Evolutionary conservation across 23 red algal genomes (phyloP), one percentile per base, ranked within the genome.

Genomic region (Gracilaria caudata): DNA sequence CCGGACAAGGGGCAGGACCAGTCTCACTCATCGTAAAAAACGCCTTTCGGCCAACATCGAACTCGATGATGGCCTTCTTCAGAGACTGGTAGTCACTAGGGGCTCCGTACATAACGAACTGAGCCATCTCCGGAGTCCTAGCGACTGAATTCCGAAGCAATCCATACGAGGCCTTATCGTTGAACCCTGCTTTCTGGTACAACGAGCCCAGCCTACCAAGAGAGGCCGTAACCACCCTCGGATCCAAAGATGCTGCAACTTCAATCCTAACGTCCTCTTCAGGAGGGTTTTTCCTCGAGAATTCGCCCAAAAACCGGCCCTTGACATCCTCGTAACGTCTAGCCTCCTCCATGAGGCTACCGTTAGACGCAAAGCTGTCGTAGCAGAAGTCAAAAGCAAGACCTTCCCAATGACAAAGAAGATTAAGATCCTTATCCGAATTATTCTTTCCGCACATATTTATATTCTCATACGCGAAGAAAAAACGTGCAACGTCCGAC

Each of bases 331-430:
- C 9, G 21, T 54, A 72, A 5, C 64, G 14, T 3, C 64, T 73
- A 4, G 63, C 41, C 0, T 55, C 63, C 21, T 71, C 81, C 1
- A 19, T 70, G 25, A 73, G 29, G 19, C 29, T 53, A 2, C 51
- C 51, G 21, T 73, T 16, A 3, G 0, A 6, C 4, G 81, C 45
- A 51, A 85, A 72, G 1, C 0, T 85, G n/a, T 85, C 81, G 9
- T 72, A 85, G 24, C 51, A 85, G 2, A 85, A 85, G 13, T 85
- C 63, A 29, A 85, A 85, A 2, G 81, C 61, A 0, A 17, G 0
- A 41, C 32, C 30, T 8, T 83, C 8, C 6, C 33, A 55, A n/a
- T 83, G 19, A n/a, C 19, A 47, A 19, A 85, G 1, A 8, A 85
- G 58, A 0, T 73, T 26, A 0, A 85, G 17, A 0, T 61, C 37